Evolutionary conservation across 352 stramenopile genomes (phyloP).

Genomic region (Plasmopara muralis): DNA sequence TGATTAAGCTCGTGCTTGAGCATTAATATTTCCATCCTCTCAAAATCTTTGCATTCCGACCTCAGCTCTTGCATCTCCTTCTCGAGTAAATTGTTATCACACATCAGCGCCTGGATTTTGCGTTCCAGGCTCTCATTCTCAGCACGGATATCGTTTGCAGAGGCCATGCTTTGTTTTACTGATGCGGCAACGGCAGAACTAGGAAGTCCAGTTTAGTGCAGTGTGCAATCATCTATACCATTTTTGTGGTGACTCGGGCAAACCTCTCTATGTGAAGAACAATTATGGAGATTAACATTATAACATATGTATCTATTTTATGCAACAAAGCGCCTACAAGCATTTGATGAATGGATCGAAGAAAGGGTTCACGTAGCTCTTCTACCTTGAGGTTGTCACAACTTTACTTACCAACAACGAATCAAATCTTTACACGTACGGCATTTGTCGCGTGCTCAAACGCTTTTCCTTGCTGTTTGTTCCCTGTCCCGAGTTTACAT

Average conservation of each 20-base stretch:
- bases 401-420: no score
- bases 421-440: no score
- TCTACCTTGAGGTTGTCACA: no score
- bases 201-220: neutral
- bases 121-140: slow-evolving; percentile 51
- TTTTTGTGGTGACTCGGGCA: neutral
- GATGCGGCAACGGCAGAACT: neutral
- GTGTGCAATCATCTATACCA: neutral
- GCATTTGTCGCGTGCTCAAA: no score
- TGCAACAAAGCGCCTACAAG: no score
- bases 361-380: no score
- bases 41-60: slow-evolving; percentile 38
- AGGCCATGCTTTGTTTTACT: slow-evolving; percentile 16
- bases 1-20: slow-evolving; percentile 43
- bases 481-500: no score
- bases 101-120: slow-evolving; percentile 53
- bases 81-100: slow-evolving; percentile 59
- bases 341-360: no score
- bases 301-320: no score
- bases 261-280: no score
- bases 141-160: slow-evolving; percentile 31
- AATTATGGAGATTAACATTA: no score
- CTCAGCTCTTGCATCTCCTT: slow-evolving; percentile 49
- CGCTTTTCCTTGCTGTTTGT: no score
- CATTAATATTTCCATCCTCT: slow-evolving; percentile 32